Percentiles rank a stretch among this genome's conserved stretches.
These are phyloP conservation scores for Pestalotiopsis sp. DNA, from an alignment of 2,329 filamentous ascomycete species.

Conservation along the genomic window DNA sequence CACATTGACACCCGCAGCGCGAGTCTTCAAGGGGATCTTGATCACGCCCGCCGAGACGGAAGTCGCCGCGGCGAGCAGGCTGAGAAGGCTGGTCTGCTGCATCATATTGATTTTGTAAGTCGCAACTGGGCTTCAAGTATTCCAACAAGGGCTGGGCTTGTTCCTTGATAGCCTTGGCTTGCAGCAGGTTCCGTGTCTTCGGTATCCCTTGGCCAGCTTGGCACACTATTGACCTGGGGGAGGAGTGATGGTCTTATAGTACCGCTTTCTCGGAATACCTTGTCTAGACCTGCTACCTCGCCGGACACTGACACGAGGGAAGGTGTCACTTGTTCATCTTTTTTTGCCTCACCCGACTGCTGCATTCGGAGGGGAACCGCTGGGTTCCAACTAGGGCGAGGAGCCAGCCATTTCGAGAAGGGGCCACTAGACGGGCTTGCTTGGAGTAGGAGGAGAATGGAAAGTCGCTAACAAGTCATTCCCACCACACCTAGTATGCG, in stretches of 20 bases:
- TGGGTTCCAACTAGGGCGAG: not conserved
- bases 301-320: not conserved
- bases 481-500: not conserved
- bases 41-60: constrained; percentile 10
- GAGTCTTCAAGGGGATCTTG: constrained; percentile 5
- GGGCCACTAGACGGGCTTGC: not conserved
- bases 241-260: not conserved
- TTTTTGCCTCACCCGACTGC: not conserved
- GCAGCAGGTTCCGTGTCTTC: not conserved
- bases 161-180: not conserved
- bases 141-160: not conserved
- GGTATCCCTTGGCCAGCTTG: constrained; percentile 6
- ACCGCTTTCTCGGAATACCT: not conserved
- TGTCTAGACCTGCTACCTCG: not conserved
- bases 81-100: not conserved
- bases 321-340: not conserved
- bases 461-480: not conserved
- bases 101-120: not conserved
- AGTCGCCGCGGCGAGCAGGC: not conserved
- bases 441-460: not conserved
- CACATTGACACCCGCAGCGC: not conserved
- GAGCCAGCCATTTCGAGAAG: not conserved
- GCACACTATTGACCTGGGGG: not conserved
- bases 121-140: not conserved
- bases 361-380: not conserved